These are phyloP conservation scores for Sclerotinia subarctica DNA, from an alignment of 2,329 filamentous ascomycete species.

Conservation along the genomic window DNA sequence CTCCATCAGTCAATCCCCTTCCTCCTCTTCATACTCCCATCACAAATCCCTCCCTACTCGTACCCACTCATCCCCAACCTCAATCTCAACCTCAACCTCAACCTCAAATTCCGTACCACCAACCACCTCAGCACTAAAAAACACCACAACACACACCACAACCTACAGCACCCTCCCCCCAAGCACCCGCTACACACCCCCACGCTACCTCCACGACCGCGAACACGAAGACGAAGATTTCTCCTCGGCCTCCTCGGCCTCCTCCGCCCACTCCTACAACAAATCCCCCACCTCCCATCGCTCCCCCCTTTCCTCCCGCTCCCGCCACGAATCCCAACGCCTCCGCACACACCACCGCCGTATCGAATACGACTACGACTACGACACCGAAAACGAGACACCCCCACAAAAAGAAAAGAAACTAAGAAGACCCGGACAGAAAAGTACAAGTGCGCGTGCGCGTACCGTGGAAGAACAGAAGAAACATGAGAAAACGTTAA, in stretches of 20 bases:
- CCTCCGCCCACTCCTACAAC: neutral
- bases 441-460: neutral
- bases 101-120: neutral
- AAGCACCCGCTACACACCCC: neutral
- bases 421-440: neutral
- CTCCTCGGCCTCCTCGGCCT: neutral
- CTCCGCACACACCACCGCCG: neutral
- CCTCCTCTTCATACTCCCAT: neutral
- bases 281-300: neutral
- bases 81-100: neutral
- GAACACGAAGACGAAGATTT: slow-evolving; percentile 22
- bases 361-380: slow-evolving; percentile 14
- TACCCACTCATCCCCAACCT: neutral
- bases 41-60: neutral
- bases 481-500: slow-evolving; percentile 9
- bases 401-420: neutral
- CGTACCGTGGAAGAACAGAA: neutral
- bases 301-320: neutral
- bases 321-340: slow-evolving; percentile 1
- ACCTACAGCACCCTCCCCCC: neutral
- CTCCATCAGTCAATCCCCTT: slow-evolving; percentile 8
- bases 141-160: neutral
- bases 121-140: neutral
- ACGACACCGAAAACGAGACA: slow-evolving; percentile 1
- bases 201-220: neutral